Percentiles rank a stretch among this genome's conserved stretches.
These are phyloP conservation scores for Microsporum ferrugineum DNA, from an alignment of 2,329 filamentous ascomycete genomes.

Conservation along the genomic window DNA sequence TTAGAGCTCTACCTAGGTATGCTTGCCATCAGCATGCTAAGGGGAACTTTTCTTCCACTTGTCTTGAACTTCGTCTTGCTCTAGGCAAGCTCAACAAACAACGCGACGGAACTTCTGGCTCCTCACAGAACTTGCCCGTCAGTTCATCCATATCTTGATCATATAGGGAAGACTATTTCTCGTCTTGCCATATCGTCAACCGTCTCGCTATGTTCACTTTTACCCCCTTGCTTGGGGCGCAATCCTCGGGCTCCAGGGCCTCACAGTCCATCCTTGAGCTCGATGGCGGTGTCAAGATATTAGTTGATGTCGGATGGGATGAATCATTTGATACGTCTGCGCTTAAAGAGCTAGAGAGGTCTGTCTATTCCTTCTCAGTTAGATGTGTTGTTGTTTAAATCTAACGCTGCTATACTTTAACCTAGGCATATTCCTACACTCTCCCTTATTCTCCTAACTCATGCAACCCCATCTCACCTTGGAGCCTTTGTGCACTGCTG, in stretches of 20 bases:
- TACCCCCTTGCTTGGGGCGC: constrained; percentile 80
- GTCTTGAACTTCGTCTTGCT: neutral
- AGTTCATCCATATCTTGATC: neutral
- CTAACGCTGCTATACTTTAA: neutral
- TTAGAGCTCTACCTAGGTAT: neutral
- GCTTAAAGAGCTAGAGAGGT: constrained; percentile 85
- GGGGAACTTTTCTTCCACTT: neutral
- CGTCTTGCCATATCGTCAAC: neutral
- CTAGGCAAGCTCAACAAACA: neutral
- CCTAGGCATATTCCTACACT: constrained; percentile 75
- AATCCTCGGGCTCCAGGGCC: constrained; percentile 64
- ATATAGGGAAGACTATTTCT: neutral
- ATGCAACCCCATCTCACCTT: constrained; percentile 82
- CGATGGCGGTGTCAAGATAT: constrained; percentile 88
- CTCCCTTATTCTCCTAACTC: constrained; percentile 86
- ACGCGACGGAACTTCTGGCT: neutral
- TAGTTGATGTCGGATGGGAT: constrained; percentile 94
- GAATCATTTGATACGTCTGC: constrained; percentile 73
- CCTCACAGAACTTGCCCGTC: neutral
- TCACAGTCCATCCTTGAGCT: constrained; percentile 95
- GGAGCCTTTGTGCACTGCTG: constrained; percentile 93
- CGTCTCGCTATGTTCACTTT: constrained; percentile 74
- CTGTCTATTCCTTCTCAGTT: constrained; percentile 24
- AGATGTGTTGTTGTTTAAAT: neutral
- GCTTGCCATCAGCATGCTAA: neutral